A percentile compares a stretch with the other conserved stretches of the same genome.
Conservation (phyloP, 805 yeast genomes). For the Ascoidea tarda region DNA sequence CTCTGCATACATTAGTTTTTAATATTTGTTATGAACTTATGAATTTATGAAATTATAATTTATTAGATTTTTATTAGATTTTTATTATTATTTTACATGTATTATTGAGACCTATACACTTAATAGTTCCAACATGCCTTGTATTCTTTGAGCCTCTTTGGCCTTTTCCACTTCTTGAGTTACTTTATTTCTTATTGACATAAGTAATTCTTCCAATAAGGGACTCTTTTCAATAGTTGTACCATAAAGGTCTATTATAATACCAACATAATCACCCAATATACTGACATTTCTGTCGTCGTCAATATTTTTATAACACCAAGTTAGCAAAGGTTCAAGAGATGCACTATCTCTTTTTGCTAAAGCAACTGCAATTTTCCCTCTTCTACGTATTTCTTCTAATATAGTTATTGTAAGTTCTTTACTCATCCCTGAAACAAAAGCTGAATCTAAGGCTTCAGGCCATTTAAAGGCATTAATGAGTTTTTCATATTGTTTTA, state of each 20-base stretch:
- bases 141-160: constrained; percentile 75
- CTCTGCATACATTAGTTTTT: no score
- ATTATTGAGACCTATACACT: constrained; percentile 25
- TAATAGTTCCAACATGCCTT: constrained; percentile 86
- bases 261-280: constrained; percentile 55
- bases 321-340: constrained; percentile 72
- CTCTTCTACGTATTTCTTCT: constrained; percentile 76
- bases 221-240: constrained; percentile 60
- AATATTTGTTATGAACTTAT: no score
- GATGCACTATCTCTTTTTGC: constrained; percentile 75
- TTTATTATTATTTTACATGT: no score
- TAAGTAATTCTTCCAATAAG: constrained; percentile 59
- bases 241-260: constrained; percentile 63
- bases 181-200: constrained; percentile 45
- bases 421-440: constrained; percentile 61
- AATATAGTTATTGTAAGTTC: constrained; percentile 75
- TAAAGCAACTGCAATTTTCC: constrained; percentile 74
- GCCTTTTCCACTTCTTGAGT: constrained; percentile 62
- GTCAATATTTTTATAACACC: constrained; percentile 67
- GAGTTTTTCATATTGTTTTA: constrained; percentile 71
- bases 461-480: constrained; percentile 83
- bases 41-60: no score
- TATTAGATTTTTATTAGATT: no score
- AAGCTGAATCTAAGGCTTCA: constrained; percentile 84
- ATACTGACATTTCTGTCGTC: constrained; percentile 61